phyloP scores from a whole-genome alignment of 441 rosid species.

The Gossypium trilobum region DNA sequence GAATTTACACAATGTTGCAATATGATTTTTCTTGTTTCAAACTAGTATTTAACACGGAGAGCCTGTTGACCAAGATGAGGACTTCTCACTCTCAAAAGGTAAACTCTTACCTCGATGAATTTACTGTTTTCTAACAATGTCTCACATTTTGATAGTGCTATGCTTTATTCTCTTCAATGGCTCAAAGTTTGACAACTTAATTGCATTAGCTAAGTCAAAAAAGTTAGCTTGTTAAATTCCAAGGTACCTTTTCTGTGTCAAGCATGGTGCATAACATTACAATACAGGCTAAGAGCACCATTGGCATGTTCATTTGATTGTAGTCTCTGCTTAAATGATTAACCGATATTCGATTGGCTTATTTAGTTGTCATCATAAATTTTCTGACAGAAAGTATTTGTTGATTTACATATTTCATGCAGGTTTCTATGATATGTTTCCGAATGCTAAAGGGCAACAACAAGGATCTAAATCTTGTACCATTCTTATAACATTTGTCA shows the following conservation, averaged over 20 bases:
- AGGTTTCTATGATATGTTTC: neutral
- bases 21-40: slow-evolving; percentile 1
- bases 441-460: neutral
- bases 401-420: neutral
- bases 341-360: neutral
- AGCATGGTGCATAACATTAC: neutral
- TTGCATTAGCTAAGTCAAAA: neutral
- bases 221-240: neutral
- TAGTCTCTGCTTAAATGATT: neutral
- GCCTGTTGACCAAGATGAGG: neutral
- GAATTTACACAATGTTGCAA: slow-evolving; percentile 1
- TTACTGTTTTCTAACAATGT: neutral
- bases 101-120: neutral
- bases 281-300: neutral
- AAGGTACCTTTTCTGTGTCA: neutral
- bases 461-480: neutral
- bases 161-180: neutral
- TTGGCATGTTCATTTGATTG: neutral
- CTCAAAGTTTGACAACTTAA: neutral
- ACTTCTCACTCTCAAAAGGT: neutral
- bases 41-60: neutral
- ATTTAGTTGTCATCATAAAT: neutral
- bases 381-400: neutral
- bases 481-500: neutral
- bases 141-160: neutral